These are phyloP conservation scores for Citrus cavaleriei DNA, from an alignment of 345 rosid species.

Conservation along the genomic window DNA sequence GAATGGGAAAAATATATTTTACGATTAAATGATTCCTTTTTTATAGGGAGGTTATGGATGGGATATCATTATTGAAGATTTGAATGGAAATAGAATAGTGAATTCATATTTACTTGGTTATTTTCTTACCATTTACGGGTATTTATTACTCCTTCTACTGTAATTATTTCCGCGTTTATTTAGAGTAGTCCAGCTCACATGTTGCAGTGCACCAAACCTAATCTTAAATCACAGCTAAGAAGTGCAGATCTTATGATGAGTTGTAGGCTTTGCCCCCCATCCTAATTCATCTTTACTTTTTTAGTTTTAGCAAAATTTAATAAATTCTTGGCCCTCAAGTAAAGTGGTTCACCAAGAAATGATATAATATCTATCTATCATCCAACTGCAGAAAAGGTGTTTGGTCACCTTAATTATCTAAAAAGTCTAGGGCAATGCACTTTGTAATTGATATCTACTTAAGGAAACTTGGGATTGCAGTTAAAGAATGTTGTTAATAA, in stretches of 20 bases:
- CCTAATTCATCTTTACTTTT: background rate
- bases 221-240: background rate
- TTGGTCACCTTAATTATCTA: background rate
- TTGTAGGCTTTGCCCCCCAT: background rate
- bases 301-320: background rate
- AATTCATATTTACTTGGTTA: background rate
- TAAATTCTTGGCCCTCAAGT: slow-evolving; percentile 15
- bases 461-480: background rate
- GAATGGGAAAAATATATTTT: background rate
- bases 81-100: background rate
- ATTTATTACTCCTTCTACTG: background rate
- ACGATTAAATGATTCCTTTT: background rate
- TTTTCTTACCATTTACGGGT: background rate
- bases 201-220: background rate
- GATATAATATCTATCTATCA: background rate
- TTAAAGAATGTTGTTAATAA: background rate
- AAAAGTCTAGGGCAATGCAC: background rate
- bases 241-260: background rate
- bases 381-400: slow-evolving; percentile 8
- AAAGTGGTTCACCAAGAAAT: slow-evolving; percentile 23
- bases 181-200: background rate
- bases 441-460: background rate
- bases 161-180: background rate
- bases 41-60: background rate
- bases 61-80: background rate